Evolutionary conservation across 2,329 filamentous ascomycete genomes (phyloP), one percentile per base, ranked within the genome.

Genomic region (Monosporascus sp.): DNA sequence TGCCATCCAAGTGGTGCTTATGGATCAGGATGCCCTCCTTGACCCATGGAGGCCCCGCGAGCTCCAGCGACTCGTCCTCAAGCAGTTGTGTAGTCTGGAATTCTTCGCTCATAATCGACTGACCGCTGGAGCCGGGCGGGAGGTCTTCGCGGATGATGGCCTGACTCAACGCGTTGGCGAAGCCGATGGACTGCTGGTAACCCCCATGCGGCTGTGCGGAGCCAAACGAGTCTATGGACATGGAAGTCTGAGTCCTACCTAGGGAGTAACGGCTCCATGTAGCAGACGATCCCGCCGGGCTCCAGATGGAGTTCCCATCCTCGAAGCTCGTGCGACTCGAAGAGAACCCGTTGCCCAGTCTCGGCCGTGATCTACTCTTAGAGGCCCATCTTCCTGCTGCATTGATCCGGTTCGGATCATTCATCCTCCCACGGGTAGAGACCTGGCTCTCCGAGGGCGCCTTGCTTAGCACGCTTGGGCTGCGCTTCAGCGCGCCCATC

Each of bases 1-100:
- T 79, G 5, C 89, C 85, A 67, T 97, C 93, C 3, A 97, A 80
- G 65, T 97, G 93, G 69, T 97, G 93, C 72, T 97, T 97, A 74
- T 99, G 93, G 61, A 93, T 93, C 20, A 97, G 78, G 62, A 95
- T 90, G 57, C 94, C 94, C 72, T 99, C 94, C 72, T 99, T 99
- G 27, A 95, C 87, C 94, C 94, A 99, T 0, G 94, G 94, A n/a
- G 94, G 90, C 24, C 94, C 94, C 11, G 88, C 85, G 39, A 99
- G 83, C 66, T 96, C 92, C 14, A 99, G 80, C 0, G 88, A 90
- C 65, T 99, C 94, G 64, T 97, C 94, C 64, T 97, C 93, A 0
- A 97, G 82, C 9, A 97, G 75, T 25, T 87, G 83, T 5, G 81
- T 77, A 1, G 75, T 75, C 48, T 77, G 77, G 36, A 83, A 72